Conservation (phyloP, 208 protist genomes). For the Trichomonas vaginalis region DNA sequence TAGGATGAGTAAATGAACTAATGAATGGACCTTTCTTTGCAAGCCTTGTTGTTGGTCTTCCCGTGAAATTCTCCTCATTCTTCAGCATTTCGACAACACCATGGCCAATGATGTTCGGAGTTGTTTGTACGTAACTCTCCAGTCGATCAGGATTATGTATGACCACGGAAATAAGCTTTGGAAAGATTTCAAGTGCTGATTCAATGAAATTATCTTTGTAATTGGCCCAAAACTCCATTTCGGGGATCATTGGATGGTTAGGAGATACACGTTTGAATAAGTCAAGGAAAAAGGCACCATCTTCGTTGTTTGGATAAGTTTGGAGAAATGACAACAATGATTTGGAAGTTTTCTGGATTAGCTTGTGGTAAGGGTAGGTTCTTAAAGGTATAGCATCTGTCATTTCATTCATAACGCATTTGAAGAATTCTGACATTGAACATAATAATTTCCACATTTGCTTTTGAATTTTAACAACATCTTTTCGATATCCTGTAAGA, state of each 20-base stretch:
- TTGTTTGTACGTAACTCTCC: not conserved
- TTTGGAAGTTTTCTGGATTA: not conserved
- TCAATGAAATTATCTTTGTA: not conserved
- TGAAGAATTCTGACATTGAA: not conserved
- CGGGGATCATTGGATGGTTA: not conserved
- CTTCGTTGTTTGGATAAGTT: not conserved
- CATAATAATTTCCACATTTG: not conserved
- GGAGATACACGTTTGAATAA: not conserved
- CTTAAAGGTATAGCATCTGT: not conserved
- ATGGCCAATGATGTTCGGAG: not conserved
- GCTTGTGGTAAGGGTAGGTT: not conserved
- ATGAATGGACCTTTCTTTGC: not conserved
- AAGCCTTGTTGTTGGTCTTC: not conserved
- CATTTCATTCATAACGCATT: not conserved
- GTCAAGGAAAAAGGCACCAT: not conserved
- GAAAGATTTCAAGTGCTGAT: not conserved
- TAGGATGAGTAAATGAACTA: not conserved
- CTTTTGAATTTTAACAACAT: not conserved
- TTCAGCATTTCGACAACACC: not conserved
- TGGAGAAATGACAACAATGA: not conserved
- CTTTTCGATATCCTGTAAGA: not conserved
- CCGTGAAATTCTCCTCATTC: not conserved
- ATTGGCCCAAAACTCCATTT: not conserved
- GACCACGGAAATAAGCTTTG: not conserved
- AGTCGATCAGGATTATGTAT: not conserved